Percentiles rank a stretch among this genome's conserved stretches.
Conservation (phyloP, 2,329 filamentous ascomycete species). For the Dryadomyces quercus-mongolicae region DNA sequence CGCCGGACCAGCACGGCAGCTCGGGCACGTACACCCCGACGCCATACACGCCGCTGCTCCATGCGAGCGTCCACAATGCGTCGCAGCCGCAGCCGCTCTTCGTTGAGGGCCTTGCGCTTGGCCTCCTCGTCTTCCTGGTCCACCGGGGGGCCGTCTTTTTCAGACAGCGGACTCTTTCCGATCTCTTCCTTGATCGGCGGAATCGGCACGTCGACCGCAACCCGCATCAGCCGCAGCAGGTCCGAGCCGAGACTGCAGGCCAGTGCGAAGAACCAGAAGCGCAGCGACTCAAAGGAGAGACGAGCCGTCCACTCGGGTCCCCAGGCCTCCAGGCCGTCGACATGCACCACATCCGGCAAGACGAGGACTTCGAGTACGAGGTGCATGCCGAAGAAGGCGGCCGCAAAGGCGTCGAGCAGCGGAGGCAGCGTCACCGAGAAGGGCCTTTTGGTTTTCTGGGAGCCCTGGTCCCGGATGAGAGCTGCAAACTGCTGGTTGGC, state of each 20-base stretch:
- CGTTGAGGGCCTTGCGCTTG: constrained; percentile 17
- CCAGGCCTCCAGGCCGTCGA: constrained; percentile 38
- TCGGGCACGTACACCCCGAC: constrained; percentile 10
- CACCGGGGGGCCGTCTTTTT: constrained; percentile 3
- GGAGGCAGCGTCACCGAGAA: constrained; percentile 16
- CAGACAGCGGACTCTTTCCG: background rate
- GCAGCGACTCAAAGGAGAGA: constrained; percentile 48
- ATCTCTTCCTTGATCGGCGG: background rate
- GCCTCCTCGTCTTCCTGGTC: constrained; percentile 18
- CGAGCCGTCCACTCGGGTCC: constrained; percentile 31
- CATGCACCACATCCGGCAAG: constrained; percentile 38
- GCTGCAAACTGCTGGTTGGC: constrained; percentile 30
- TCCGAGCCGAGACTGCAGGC: constrained; percentile 34
- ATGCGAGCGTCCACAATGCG: constrained; percentile 21
- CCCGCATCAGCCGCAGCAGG: constrained; percentile 27
- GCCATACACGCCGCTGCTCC: constrained; percentile 18
- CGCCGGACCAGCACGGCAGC: constrained; percentile 28
- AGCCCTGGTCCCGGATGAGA: background rate
- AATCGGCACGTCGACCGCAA: constrained; percentile 18
- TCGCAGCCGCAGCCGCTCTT: constrained; percentile 24
- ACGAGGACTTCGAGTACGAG: constrained; percentile 54
- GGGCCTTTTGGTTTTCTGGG: constrained; percentile 1
- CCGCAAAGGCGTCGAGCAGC: constrained; percentile 43
- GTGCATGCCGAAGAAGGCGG: constrained; percentile 53
- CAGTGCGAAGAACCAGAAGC: constrained; percentile 58